A percentile compares a stretch with the other conserved stretches of the same genome.
Evolutionary conservation across 2,329 filamentous ascomycete genomes (phyloP).

Genomic region (Cercospora citrullina): DNA sequence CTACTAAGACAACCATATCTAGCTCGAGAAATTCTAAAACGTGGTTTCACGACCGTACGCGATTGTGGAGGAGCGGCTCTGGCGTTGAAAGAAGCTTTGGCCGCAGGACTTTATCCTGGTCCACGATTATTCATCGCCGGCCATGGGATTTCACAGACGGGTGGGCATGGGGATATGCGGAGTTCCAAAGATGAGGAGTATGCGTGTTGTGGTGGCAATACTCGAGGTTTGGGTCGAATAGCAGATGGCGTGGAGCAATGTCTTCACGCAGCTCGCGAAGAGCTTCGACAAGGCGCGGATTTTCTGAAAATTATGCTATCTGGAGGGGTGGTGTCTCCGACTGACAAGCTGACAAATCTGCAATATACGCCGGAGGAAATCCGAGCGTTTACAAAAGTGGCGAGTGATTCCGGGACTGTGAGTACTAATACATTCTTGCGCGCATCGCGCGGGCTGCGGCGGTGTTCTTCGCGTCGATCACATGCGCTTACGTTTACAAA

Average conservation of each 20-base stretch:
- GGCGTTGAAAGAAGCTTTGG: conserved; percentile 58
- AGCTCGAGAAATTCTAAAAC: conserved; percentile 52
- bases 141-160: conserved; percentile 58
- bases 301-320: conserved; percentile 64
- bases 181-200: conserved; percentile 47
- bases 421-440: conserved; percentile 34
- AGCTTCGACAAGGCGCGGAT: conserved; percentile 58
- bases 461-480: not conserved
- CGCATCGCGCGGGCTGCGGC: not conserved
- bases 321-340: conserved; percentile 59
- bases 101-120: conserved; percentile 57
- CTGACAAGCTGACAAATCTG: conserved; percentile 54
- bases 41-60: conserved; percentile 60
- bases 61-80: conserved; percentile 60
- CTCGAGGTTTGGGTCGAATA: conserved; percentile 47
- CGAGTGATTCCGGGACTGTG: conserved; percentile 48
- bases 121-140: conserved; percentile 59
- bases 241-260: conserved; percentile 59
- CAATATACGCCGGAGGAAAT: conserved; percentile 62
- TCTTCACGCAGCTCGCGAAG: conserved; percentile 53
- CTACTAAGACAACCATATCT: conserved; percentile 52
- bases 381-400: conserved; percentile 54
- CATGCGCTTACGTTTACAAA: not conserved
- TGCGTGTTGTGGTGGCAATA: conserved; percentile 51
- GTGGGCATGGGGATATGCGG: conserved; percentile 59